Percentiles rank a stretch among this genome's conserved stretches.
phyloP scores from a whole-genome alignment of 176 grass and related monocot species.

The Raddia distichophylla region DNA sequence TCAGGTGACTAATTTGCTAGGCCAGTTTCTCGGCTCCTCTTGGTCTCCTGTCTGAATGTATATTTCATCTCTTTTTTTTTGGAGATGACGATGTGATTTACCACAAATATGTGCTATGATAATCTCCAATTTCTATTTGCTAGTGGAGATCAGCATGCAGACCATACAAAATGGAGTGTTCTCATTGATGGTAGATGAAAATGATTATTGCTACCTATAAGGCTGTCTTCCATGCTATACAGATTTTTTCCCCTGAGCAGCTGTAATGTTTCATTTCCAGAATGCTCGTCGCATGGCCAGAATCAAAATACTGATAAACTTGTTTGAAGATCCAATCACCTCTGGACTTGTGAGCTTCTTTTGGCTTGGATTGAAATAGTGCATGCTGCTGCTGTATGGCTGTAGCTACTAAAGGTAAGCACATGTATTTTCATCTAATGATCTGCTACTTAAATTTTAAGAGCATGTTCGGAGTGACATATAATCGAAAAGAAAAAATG shows the following conservation, averaged over 20 bases:
- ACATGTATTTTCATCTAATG: constrained; percentile 13
- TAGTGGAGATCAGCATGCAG: constrained; percentile 11
- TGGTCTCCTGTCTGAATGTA: constrained; percentile 65
- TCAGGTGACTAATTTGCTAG: constrained; percentile 78
- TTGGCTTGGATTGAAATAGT: not conserved
- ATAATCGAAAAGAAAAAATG: no score
- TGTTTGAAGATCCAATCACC: not conserved
- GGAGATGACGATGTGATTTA: constrained; percentile 11
- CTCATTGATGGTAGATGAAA: constrained; percentile 12
- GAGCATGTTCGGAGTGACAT: no score
- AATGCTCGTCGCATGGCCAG: not conserved
- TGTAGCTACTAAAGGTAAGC: constrained; percentile 29
- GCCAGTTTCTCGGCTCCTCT: constrained; percentile 65
- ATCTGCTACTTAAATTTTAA: constrained; percentile 3
- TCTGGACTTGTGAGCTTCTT: constrained; percentile 9
- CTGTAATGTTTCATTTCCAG: constrained; percentile 9
- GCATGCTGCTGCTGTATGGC: not conserved
- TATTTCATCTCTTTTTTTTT: constrained; percentile 21
- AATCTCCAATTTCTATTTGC: constrained; percentile 17
- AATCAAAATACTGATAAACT: not conserved
- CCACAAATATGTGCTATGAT: not conserved
- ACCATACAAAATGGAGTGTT: not conserved
- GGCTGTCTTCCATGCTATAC: not conserved
- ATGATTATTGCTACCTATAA: constrained; percentile 1
- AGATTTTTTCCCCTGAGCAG: not conserved